Evolutionary conservation across 2,329 filamentous ascomycete genomes (phyloP).

Genomic region (Apiospora rasikravindrae): DNA sequence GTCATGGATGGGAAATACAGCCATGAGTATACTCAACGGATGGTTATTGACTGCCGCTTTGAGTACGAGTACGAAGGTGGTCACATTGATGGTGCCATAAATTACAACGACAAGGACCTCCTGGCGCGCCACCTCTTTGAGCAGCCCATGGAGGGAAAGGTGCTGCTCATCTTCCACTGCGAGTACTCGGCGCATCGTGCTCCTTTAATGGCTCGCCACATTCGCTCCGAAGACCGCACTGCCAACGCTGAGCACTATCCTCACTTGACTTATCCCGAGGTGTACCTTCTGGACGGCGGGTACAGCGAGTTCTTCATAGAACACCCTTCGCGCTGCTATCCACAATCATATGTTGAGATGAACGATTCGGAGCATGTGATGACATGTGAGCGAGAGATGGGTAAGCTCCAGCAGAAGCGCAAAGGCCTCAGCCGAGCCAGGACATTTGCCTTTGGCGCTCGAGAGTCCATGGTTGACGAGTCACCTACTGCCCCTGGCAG

Average conservation of each 20-base stretch:
- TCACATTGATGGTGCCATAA: slow-evolving; percentile 90
- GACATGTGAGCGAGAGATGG: slow-evolving; percentile 93
- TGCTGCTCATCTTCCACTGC: slow-evolving; percentile 92
- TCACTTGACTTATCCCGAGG: slow-evolving; percentile 88
- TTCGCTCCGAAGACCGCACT: slow-evolving; percentile 86
- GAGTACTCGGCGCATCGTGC: slow-evolving; percentile 98
- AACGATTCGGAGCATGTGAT: slow-evolving; percentile 87
- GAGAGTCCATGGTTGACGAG: slow-evolving; percentile 59
- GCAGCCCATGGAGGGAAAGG: slow-evolving; percentile 68
- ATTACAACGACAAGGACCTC: slow-evolving; percentile 95
- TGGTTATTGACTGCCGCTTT: slow-evolving; percentile 95
- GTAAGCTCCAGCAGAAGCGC: slow-evolving; percentile 84
- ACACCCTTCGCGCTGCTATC: slow-evolving; percentile 82
- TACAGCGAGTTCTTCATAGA: slow-evolving; percentile 91
- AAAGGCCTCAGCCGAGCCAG: slow-evolving; percentile 86
- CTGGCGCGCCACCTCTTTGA: slow-evolving; percentile 81
- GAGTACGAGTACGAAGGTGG: slow-evolving; percentile 98
- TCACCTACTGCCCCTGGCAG: slow-evolving; percentile 63
- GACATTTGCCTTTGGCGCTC: slow-evolving; percentile 93
- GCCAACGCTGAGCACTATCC: slow-evolving; percentile 88
- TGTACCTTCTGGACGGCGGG: slow-evolving; percentile 95
- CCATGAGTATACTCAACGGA: slow-evolving; percentile 76
- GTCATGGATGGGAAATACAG: slow-evolving; percentile 86
- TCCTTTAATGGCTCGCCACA: slow-evolving; percentile 92
- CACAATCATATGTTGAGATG: slow-evolving; percentile 98